Percentiles rank a stretch among this genome's conserved stretches.
These are phyloP conservation scores for Saccharomycopsis sp. DNA, from an alignment of 805 yeast species.

Conservation along the genomic window DNA sequence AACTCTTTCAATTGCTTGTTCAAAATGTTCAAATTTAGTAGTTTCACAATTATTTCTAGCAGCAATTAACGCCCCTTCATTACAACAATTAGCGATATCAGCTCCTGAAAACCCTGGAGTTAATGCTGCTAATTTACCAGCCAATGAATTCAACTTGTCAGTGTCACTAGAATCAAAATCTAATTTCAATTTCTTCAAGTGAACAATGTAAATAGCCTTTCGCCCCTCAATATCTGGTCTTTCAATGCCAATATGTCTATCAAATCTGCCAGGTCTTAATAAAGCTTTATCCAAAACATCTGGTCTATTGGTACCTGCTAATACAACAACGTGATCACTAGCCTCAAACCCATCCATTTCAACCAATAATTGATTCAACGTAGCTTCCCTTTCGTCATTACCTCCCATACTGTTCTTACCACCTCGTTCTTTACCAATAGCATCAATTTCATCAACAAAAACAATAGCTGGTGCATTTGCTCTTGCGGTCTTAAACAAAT, in stretches of 20 bases:
- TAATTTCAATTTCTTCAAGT: slow-evolving; percentile 65
- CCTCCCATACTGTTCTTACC: slow-evolving; percentile 68
- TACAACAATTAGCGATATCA: slow-evolving; percentile 93
- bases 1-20: slow-evolving; percentile 94
- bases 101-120: slow-evolving; percentile 99
- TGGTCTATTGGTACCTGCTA: slow-evolving; percentile 96
- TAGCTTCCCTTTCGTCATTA: slow-evolving; percentile 95
- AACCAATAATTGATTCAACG: slow-evolving; percentile 89
- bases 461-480: slow-evolving; percentile 91
- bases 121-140: slow-evolving; percentile 87
- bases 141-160: slow-evolving; percentile 46
- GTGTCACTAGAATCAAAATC: slow-evolving; percentile 36
- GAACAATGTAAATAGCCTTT: slow-evolving; percentile 85
- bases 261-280: slow-evolving; percentile 96
- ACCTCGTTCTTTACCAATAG: slow-evolving; percentile 93
- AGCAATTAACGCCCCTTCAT: slow-evolving; percentile 95
- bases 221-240: slow-evolving; percentile 94
- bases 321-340: slow-evolving; percentile 88
- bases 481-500: slow-evolving; percentile 85
- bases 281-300: slow-evolving; percentile 91
- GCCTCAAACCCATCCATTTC: slow-evolving; percentile 98
- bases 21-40: slow-evolving; percentile 78
- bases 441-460: slow-evolving; percentile 98
- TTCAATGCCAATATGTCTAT: slow-evolving; percentile 86
- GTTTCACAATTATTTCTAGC: slow-evolving; percentile 72